Conservation (phyloP, 2,329 filamentous ascomycete genomes). For the Pseudocercospora ulei region DNA sequence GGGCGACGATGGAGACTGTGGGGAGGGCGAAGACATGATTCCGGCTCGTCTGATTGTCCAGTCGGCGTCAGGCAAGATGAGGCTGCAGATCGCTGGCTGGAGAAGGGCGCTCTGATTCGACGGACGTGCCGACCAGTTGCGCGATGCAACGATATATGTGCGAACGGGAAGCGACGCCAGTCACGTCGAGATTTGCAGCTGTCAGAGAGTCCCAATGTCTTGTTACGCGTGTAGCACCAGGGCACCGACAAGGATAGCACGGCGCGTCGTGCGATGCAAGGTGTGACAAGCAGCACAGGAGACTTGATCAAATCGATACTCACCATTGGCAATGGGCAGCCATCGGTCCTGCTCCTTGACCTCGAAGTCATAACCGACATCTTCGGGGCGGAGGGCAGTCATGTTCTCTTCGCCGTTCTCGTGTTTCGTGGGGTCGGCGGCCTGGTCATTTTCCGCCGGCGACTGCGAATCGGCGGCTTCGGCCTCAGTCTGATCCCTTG, state of each 20-base stretch:
- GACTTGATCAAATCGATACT: conserved; percentile 42
- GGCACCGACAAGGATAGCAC: conserved; percentile 26
- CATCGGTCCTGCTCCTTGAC: conserved; percentile 99
- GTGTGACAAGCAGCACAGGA: conserved; percentile 22
- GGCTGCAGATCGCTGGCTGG: conserved; percentile 33
- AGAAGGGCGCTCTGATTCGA: conserved; percentile 40
- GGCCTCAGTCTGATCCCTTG: conserved; percentile 77
- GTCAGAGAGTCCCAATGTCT: conserved; percentile 22
- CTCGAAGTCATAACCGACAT: conserved; percentile 80
- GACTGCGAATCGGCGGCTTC: conserved; percentile 61
- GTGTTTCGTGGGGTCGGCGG: conserved; percentile 77
- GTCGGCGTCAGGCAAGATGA: conserved; percentile 28
- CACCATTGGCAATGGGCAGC: conserved; percentile 99
- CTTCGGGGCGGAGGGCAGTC: conserved; percentile 27
- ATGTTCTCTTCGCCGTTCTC: conserved; percentile 46
- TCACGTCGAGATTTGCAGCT: conserved; percentile 29
- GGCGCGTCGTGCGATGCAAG: conserved; percentile 25
- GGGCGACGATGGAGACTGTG: conserved; percentile 29
- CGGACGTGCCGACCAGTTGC: conserved; percentile 41
- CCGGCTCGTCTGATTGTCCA: conserved; percentile 26
- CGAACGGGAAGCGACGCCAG: conserved; percentile 26
- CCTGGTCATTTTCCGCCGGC: conserved; percentile 78
- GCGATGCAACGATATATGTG: conserved; percentile 38
- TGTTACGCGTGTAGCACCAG: conserved; percentile 14
- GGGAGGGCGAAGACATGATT: conserved; percentile 41